Conservation (phyloP, 2,329 filamentous ascomycete genomes). For the Aspergillus sp. region DNA sequence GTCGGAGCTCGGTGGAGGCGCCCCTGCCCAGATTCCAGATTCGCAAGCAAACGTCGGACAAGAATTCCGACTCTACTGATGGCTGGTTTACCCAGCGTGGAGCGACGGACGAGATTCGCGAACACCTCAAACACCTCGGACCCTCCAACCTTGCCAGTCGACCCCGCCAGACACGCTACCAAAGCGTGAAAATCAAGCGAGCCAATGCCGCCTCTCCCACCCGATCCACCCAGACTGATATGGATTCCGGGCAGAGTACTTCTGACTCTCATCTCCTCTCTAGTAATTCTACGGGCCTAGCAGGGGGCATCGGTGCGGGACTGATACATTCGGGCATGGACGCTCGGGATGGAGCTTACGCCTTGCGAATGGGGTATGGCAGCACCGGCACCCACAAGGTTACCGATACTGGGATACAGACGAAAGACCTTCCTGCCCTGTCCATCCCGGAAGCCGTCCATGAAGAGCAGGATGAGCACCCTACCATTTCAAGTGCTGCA, state of each 20-base stretch:
- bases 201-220: conserved; percentile 36
- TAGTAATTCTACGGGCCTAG: conserved; percentile 35
- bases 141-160: conserved; percentile 62
- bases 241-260: conserved; percentile 40
- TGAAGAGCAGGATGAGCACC: conserved; percentile 29
- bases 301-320: conserved; percentile 54
- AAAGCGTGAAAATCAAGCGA: conserved; percentile 65
- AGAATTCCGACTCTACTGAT: conserved; percentile 24
- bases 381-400: conserved; percentile 34
- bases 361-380: conserved; percentile 56
- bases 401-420: conserved; percentile 20
- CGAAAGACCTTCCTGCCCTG: conserved; percentile 24
- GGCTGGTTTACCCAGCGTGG: conserved; percentile 46
- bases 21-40: conserved; percentile 41
- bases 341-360: conserved; percentile 65
- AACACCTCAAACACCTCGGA: conserved; percentile 62
- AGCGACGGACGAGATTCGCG: conserved; percentile 53
- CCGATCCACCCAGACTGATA: conserved; percentile 33
- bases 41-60: conserved; percentile 32
- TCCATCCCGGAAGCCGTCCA: conserved; percentile 31
- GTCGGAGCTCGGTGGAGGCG: conserved; percentile 34
- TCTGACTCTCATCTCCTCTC: conserved; percentile 32
- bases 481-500: conserved; percentile 20
- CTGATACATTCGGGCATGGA: conserved; percentile 54
- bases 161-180: conserved; percentile 60